phyloP scores from a whole-genome alignment of 805 yeast genomes.

The Torulaspora gathmanii region DNA sequence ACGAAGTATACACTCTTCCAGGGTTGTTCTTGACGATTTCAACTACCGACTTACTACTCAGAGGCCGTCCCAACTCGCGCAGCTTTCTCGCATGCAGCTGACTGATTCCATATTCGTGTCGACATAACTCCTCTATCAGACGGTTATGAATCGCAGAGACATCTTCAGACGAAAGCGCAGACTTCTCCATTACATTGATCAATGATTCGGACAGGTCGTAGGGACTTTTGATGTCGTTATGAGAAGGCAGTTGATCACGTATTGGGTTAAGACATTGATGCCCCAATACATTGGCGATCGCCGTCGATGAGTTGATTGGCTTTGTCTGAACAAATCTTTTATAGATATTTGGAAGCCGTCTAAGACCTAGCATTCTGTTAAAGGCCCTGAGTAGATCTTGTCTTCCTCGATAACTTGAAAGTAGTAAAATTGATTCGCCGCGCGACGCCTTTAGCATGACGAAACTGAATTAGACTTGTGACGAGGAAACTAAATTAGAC shows the following conservation, averaged over 20 bases:
- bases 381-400: neutral
- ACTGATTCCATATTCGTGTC: conserved; percentile 33
- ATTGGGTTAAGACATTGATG: conserved; percentile 22
- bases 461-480: neutral
- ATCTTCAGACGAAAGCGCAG: conserved; percentile 11
- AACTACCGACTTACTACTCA: conserved; percentile 26
- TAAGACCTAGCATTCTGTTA: conserved; percentile 11
- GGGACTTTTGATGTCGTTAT: conserved; percentile 15
- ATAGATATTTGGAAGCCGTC: conserved; percentile 9
- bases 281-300: conserved; percentile 8
- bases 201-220: conserved; percentile 23
- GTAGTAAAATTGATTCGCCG: neutral
- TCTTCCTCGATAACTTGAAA: neutral
- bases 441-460: neutral
- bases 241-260: conserved; percentile 10
- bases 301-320: conserved; percentile 1
- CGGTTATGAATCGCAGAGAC: conserved; percentile 25
- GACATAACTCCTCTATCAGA: conserved; percentile 29
- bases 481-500: neutral
- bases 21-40: conserved; percentile 44
- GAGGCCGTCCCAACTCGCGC: conserved; percentile 17
- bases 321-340: neutral
- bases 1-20: conserved; percentile 48
- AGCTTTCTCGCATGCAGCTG: conserved; percentile 31
- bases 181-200: conserved; percentile 9